A percentile compares a stretch with the other conserved stretches of the same genome.
Evolutionary conservation across 1,284 basidiomycete genomes (phyloP).

Genomic region (Serendipita sp.): DNA sequence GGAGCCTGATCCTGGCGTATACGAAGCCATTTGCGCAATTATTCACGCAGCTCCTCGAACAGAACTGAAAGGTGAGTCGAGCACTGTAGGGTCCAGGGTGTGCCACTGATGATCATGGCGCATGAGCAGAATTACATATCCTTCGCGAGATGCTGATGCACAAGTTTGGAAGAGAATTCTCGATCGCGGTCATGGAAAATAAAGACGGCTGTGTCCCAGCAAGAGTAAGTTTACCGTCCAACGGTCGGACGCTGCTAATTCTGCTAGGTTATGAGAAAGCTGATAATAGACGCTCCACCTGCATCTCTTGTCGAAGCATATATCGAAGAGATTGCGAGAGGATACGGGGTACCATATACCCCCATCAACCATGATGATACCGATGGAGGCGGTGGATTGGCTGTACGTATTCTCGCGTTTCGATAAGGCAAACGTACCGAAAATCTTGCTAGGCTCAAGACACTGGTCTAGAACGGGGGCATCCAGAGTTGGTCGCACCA

Average conservation of each 20-base stretch:
- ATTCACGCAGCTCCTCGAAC: conserved; percentile 85
- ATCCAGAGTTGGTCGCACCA: conserved; percentile 10
- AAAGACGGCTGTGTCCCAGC: conserved; percentile 63
- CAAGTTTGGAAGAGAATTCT: conserved; percentile 79
- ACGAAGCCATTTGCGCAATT: conserved; percentile 64
- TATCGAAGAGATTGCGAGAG: conserved; percentile 74
- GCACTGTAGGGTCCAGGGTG: not conserved
- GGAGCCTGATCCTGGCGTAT: conserved; percentile 71
- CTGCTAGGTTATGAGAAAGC: conserved; percentile 54
- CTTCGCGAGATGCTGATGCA: conserved; percentile 89
- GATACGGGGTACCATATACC: conserved; percentile 66
- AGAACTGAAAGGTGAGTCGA: conserved; percentile 62
- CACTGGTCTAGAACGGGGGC: not conserved
- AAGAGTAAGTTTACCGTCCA: conserved; percentile 36
- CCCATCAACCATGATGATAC: conserved; percentile 23
- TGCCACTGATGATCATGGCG: conserved; percentile 10
- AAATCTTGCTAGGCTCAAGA: not conserved
- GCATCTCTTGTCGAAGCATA: conserved; percentile 74
- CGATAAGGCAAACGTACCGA: not conserved
- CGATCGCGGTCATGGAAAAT: conserved; percentile 70
- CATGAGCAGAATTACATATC: conserved; percentile 63
- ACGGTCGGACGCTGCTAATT: not conserved
- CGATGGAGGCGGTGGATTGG: conserved; percentile 21
- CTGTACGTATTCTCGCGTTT: not conserved
- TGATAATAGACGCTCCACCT: conserved; percentile 55